Evolutionary conservation across 257 asterid species (phyloP), one percentile per base, ranked within the genome.

Genomic region (Agastache rugosa): DNA sequence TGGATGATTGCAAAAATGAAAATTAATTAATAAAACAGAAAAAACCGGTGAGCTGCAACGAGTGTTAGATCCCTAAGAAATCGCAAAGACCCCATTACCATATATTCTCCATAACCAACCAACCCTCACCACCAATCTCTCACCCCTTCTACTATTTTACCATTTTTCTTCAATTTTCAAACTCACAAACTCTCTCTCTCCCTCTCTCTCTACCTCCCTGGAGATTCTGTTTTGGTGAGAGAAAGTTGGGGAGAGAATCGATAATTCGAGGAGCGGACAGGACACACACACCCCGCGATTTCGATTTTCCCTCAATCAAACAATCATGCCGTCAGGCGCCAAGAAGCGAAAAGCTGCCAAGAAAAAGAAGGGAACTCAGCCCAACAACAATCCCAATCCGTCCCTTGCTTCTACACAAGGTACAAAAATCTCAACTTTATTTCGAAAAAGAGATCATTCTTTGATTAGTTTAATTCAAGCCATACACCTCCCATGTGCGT

Each of bases 271-370:
- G 60, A 75, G 20, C 48, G 10, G 48, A n/a, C n/a, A 4, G 35
- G 5, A 3, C 35, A 3, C 4, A 31, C 35, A 31, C 75, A 75
- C 39, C 64, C 69, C 74, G 65, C 78, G 78, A 71, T 71, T 69
- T 23, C 54, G 23, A 42, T 65, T 14, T 56, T 44, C 54, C 39
- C 77, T 72, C 37, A 66, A 67, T 34, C 78, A 41, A 71, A 3
- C 71, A 85, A 67, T 64, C 82, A 91, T 91, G 97, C 96, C 96
- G 6, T 80, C 91, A 41, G 97, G 93, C 75, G 29, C 96, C 15
- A 87, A 82, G 86, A 91, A 86, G 80, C 81, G 96, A 72, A 91
- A 91, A 79, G 87, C 95, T 69, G 84, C 86, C 42, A 86, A 82
- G 88, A 89, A 84, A 76, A 91, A 75, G 87, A 83, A 82, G 91